Conservation (phyloP, 179 eudicot species). For the Beta corolliflora region DNA sequence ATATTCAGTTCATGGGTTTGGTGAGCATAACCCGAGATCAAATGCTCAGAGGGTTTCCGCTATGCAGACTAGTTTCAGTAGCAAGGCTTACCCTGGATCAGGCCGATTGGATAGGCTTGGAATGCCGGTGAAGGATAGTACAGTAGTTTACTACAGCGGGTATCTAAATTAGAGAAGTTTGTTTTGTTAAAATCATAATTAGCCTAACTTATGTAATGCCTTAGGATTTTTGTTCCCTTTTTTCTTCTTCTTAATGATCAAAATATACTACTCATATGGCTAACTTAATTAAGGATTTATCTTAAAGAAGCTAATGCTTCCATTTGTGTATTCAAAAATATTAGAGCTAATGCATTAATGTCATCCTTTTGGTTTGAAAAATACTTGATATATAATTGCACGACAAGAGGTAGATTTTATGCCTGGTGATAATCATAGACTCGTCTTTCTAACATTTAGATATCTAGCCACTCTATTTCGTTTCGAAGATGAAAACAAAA, state of each 20-base stretch:
- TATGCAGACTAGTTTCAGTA: slow-evolving; percentile 51
- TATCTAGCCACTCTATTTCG: background rate
- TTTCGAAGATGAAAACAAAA: background rate
- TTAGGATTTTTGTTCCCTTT: background rate
- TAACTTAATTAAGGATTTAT: background rate
- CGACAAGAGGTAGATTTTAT: no score
- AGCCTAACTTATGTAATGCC: slow-evolving; percentile 24
- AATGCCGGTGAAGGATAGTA: slow-evolving; percentile 46
- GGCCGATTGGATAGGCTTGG: slow-evolving; percentile 76
- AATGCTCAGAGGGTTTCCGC: slow-evolving; percentile 39
- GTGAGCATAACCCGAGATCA: slow-evolving; percentile 38
- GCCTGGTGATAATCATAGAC: no score
- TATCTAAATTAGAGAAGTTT: slow-evolving; percentile 34
- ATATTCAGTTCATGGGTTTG: slow-evolving; percentile 50
- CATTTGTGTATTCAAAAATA: background rate
- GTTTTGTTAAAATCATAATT: slow-evolving; percentile 8
- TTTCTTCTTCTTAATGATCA: background rate
- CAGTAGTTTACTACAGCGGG: slow-evolving; percentile 51
- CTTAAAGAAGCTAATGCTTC: slow-evolving; percentile 9
- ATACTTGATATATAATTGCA: no score
- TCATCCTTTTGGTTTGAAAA: no score
- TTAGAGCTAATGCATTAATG: background rate
- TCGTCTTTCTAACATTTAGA: no score
- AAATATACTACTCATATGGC: background rate
- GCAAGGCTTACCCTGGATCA: slow-evolving; percentile 76